Evolutionary conservation across 2,329 filamentous ascomycete species (phyloP).

Genomic region (Aspergillus amoenus): DNA sequence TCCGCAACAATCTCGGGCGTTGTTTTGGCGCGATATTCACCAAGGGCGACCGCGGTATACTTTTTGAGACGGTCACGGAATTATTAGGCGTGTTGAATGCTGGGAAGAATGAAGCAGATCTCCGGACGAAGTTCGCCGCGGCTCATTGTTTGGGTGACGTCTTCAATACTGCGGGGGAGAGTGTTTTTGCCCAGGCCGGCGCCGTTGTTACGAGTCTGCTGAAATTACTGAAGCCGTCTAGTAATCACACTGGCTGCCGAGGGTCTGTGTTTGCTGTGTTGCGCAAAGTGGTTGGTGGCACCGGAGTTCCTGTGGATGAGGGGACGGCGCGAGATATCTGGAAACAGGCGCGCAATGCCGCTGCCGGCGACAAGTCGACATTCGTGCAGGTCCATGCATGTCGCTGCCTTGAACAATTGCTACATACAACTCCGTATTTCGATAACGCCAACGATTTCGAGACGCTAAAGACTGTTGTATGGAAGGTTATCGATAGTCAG

Average conservation of each 20-base stretch:
- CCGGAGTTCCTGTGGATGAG: slow-evolving; percentile 79
- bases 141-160: slow-evolving; percentile 84
- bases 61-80: slow-evolving; percentile 95
- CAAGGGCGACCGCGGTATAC: slow-evolving; percentile 82
- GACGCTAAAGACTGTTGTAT: slow-evolving; percentile 74
- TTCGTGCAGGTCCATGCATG: slow-evolving; percentile 78
- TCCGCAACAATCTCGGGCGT: slow-evolving; percentile 83
- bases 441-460: slow-evolving; percentile 89
- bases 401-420: slow-evolving; percentile 72
- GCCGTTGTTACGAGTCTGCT: slow-evolving; percentile 70
- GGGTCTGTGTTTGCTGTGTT: slow-evolving; percentile 74
- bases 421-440: slow-evolving; percentile 75
- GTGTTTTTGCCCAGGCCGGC: slow-evolving; percentile 78
- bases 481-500: slow-evolving; percentile 81
- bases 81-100: slow-evolving; percentile 70
- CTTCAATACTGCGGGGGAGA: slow-evolving; percentile 90
- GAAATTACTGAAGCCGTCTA: slow-evolving; percentile 76
- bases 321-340: slow-evolving; percentile 82
- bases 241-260: slow-evolving; percentile 77
- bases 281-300: slow-evolving; percentile 72
- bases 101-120: slow-evolving; percentile 75
- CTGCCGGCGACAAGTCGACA: slow-evolving; percentile 75
- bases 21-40: slow-evolving; percentile 80
- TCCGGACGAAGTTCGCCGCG: slow-evolving; percentile 81
- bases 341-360: slow-evolving; percentile 82